These are phyloP conservation scores for Saururus chinensis DNA, from an alignment of 164 flowering plant species.

Conservation along the genomic window DNA sequence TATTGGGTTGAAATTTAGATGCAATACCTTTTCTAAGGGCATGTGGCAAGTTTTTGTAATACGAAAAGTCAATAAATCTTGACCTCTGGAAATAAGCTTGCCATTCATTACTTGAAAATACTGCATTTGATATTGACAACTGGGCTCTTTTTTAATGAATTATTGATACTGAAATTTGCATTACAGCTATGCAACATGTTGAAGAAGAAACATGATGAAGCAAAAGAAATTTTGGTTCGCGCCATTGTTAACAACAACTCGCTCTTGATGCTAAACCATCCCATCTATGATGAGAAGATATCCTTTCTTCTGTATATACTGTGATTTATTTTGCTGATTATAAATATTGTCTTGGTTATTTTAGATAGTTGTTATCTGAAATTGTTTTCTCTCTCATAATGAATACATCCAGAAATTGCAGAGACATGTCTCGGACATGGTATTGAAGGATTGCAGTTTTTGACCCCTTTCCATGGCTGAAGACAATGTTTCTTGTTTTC, in stretches of 20 bases:
- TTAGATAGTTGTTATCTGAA: not conserved
- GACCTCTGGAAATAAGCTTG: too few relatives aligned
- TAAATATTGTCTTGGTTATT: not conserved
- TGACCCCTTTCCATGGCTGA: not conserved
- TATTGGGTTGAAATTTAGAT: too few relatives aligned
- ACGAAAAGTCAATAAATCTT: too few relatives aligned
- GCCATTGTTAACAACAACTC: constrained; percentile 81
- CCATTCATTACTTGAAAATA: not conserved
- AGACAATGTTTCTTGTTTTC: not conserved
- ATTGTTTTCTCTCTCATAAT: not conserved
- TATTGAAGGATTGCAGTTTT: not conserved
- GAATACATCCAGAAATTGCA: not conserved
- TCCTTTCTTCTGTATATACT: constrained; percentile 33
- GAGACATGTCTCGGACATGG: not conserved
- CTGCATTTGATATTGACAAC: not conserved
- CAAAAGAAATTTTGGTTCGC: constrained; percentile 73
- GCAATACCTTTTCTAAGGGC: too few relatives aligned
- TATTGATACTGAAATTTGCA: too few relatives aligned
- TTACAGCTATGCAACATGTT: constrained; percentile 76
- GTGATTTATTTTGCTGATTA: not conserved
- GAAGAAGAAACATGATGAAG: constrained; percentile 89
- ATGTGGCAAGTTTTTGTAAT: too few relatives aligned
- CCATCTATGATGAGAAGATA: constrained; percentile 65
- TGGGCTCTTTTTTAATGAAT: too few relatives aligned
- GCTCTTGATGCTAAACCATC: constrained; percentile 78